These are phyloP conservation scores for Batrachochytrium dendrobatidis DNA, from an alignment of 371 early-diverging fungal genomes.

Conservation along the genomic window DNA sequence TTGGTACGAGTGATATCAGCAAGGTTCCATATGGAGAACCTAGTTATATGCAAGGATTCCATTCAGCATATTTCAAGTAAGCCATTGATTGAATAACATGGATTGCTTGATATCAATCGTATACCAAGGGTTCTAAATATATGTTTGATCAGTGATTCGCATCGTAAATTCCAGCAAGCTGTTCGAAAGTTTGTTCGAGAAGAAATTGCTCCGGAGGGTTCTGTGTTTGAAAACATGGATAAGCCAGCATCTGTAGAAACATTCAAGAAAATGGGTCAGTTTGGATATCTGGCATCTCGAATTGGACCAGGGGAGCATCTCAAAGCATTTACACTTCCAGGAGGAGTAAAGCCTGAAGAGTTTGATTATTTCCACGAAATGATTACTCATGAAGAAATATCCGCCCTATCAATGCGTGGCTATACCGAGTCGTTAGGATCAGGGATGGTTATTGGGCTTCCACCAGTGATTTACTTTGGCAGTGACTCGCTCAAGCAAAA, in stretches of 20 bases:
- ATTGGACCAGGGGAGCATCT: slow-evolving; percentile 45
- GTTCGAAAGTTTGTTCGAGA: slow-evolving; percentile 46
- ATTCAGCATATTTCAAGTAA: slow-evolving; percentile 46
- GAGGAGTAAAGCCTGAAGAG: slow-evolving; percentile 41
- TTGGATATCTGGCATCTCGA: slow-evolving; percentile 33
- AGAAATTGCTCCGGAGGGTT: slow-evolving; percentile 41
- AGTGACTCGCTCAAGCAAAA: slow-evolving; percentile 24
- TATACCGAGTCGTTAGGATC: slow-evolving; percentile 30
- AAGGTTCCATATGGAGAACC: slow-evolving; percentile 56
- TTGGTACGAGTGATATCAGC: slow-evolving; percentile 33
- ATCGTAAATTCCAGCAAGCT: slow-evolving; percentile 46
- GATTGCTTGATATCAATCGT: background rate
- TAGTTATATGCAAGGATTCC: slow-evolving; percentile 47
- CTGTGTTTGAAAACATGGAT: slow-evolving; percentile 35
- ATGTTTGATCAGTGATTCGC: slow-evolving; percentile 41
- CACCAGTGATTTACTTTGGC: slow-evolving; percentile 51
- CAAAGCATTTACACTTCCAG: slow-evolving; percentile 35
- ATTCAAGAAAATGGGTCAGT: slow-evolving; percentile 42
- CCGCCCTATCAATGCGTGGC: slow-evolving; percentile 26
- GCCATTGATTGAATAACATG: no score
- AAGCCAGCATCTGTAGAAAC: slow-evolving; percentile 41
- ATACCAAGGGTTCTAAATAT: background rate
- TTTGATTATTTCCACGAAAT: slow-evolving; percentile 47
- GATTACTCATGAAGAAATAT: slow-evolving; percentile 41
- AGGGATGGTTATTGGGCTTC: slow-evolving; percentile 48